Percentiles rank a stretch among this genome's conserved stretches.
Conservation (phyloP, 352 stramenopile genomes). For the Aphanomyces cochlioides region DNA sequence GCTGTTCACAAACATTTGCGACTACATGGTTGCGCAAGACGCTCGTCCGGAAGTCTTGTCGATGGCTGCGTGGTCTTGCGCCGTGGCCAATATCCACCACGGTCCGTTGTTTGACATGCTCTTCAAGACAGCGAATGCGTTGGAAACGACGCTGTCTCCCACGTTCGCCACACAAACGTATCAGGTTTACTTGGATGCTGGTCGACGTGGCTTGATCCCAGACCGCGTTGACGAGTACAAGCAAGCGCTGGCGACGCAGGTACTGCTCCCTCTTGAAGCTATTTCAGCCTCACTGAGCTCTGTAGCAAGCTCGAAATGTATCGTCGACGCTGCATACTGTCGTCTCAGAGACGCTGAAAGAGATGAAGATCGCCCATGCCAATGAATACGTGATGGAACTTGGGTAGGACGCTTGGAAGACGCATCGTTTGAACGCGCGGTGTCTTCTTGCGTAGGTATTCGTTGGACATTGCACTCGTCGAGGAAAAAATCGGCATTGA, state of each 20-base stretch:
- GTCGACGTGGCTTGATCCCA: not conserved
- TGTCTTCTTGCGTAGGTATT: constrained; percentile 18
- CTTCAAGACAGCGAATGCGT: not conserved
- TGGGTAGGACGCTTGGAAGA: constrained; percentile 7
- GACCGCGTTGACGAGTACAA: not conserved
- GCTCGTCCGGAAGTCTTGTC: constrained; percentile 6
- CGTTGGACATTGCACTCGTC: constrained; percentile 26
- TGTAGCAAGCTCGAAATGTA: constrained; percentile 19
- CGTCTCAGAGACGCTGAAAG: constrained; percentile 4
- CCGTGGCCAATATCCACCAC: constrained; percentile 19
- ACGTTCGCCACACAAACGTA: constrained; percentile 19
- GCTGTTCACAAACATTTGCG: not conserved
- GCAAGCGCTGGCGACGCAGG: constrained; percentile 9
- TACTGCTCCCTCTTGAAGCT: not conserved
- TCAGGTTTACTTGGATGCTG: constrained; percentile 21
- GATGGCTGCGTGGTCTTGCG: constrained; percentile 18
- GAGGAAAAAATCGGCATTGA: constrained; percentile 29
- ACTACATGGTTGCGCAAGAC: constrained; percentile 12
- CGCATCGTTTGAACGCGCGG: too few relatives aligned
- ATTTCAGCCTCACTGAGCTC: not conserved
- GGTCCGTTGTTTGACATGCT: not conserved
- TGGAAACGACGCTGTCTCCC: not conserved
- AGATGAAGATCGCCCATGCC: constrained; percentile 13
- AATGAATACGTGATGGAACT: constrained; percentile 25
- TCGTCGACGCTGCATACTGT: constrained; percentile 18